Evolutionary conservation across 129 eudicot genomes (phyloP).

Genomic region (Deinandra increscens): DNA sequence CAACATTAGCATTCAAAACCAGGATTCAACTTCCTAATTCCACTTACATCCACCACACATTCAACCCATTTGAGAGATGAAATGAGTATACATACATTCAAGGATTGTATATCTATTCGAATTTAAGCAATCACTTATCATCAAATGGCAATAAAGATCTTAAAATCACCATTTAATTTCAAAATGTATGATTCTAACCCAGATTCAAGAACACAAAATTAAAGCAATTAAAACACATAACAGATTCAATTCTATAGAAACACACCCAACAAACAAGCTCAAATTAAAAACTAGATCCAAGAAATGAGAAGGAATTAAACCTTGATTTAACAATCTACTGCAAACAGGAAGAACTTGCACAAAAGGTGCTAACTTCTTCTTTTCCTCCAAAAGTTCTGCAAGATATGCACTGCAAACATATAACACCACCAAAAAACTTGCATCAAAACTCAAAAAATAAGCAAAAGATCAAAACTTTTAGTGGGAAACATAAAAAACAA

Average conservation of each 20-base stretch:
- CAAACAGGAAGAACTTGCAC: slow-evolving; percentile 37
- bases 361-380: slow-evolving; percentile 32
- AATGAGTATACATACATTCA: background rate
- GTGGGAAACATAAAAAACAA: background rate
- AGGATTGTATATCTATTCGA: background rate
- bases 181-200: slow-evolving; percentile 19
- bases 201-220: slow-evolving; percentile 14
- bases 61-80: background rate
- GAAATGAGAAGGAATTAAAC: slow-evolving; percentile 8
- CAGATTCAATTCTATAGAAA: slow-evolving; percentile 8
- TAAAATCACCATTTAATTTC: background rate
- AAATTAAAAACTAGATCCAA: slow-evolving; percentile 32
- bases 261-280: background rate
- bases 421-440: slow-evolving; percentile 15
- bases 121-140: background rate
- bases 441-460: slow-evolving; percentile 14
- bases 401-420: slow-evolving; percentile 32
- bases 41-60: background rate
- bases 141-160: background rate
- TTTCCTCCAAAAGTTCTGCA: slow-evolving; percentile 39
- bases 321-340: slow-evolving; percentile 35
- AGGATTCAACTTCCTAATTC: background rate
- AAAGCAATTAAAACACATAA: slow-evolving; percentile 23
- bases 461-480: background rate
- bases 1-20: background rate